A percentile compares a stretch with the other conserved stretches of the same genome.
Evolutionary conservation across 75 land plant genomes (phyloP).

Genomic region (Sequoiadendron giganteum): DNA sequence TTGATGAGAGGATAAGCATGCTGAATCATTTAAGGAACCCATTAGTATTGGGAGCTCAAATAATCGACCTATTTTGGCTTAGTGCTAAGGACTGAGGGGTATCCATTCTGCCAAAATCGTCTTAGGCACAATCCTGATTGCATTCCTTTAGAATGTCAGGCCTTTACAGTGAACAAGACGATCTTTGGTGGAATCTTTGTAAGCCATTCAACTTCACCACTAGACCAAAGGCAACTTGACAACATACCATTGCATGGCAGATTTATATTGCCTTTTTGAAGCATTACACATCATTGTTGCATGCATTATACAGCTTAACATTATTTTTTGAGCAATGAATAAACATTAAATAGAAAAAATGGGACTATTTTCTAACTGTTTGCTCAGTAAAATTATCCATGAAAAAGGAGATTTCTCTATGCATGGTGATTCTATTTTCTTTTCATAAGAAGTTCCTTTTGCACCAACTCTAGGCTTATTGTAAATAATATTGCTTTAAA

Average conservation of each 20-base stretch:
- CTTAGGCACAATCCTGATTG: no score
- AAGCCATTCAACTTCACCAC: no score
- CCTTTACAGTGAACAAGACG: no score
- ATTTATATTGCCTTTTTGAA: background rate
- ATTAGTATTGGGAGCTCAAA: no score
- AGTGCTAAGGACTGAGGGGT: no score
- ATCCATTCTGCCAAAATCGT: no score
- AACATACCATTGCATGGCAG: background rate
- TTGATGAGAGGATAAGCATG: no score
- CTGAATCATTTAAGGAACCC: no score
- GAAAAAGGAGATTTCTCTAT: background rate
- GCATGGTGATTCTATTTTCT: no score
- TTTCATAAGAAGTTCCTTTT: background rate
- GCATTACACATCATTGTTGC: background rate
- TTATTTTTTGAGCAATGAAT: background rate
- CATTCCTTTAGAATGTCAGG: no score
- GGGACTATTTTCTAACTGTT: background rate
- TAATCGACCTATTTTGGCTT: no score
- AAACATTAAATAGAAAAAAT: background rate
- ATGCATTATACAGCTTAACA: background rate
- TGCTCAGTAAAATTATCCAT: background rate
- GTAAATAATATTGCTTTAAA: background rate
- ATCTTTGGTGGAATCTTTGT: no score
- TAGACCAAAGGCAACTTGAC: background rate
- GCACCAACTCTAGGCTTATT: background rate